These are phyloP conservation scores for Citrullus colocynthis DNA, from an alignment of 306 rosid species.

Conservation along the genomic window DNA sequence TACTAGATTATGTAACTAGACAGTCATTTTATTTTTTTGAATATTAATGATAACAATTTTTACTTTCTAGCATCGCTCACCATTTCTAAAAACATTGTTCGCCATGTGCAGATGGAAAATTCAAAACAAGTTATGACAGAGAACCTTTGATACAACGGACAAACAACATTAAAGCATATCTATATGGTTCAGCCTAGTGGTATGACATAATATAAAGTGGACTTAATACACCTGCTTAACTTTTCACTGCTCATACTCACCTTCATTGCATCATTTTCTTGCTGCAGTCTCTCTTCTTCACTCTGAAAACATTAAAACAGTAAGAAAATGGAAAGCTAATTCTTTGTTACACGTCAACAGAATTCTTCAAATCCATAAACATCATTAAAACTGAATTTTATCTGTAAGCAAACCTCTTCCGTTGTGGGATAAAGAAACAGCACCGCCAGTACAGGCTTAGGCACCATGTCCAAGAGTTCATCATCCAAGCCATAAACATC, in stretches of 20 bases:
- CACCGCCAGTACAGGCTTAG: slow-evolving; percentile 89
- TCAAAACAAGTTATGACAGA: neutral
- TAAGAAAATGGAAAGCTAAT: slow-evolving; percentile 9
- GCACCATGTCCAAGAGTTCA: slow-evolving; percentile 88
- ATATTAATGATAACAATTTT: neutral
- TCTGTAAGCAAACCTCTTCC: slow-evolving; percentile 27
- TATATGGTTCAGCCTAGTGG: neutral
- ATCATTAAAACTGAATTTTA: neutral
- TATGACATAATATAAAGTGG: neutral
- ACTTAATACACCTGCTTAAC: neutral
- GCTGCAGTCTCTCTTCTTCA: slow-evolving; percentile 80
- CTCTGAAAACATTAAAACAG: slow-evolving; percentile 31
- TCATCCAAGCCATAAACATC: slow-evolving; percentile 88
- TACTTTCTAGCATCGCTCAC: neutral
- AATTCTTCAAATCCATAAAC: neutral
- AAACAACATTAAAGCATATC: neutral
- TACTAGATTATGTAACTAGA: neutral
- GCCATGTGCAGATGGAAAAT: neutral
- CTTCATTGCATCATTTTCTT: slow-evolving; percentile 37
- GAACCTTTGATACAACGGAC: neutral
- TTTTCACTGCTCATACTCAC: slow-evolving; percentile 21
- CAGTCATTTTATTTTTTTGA: neutral
- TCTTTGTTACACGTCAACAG: neutral
- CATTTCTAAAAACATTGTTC: neutral
- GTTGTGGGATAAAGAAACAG: slow-evolving; percentile 87